Base-by-base conservation (phyloP, 2,329 filamentous ascomycete species). In the Calycina marina region DNA sequence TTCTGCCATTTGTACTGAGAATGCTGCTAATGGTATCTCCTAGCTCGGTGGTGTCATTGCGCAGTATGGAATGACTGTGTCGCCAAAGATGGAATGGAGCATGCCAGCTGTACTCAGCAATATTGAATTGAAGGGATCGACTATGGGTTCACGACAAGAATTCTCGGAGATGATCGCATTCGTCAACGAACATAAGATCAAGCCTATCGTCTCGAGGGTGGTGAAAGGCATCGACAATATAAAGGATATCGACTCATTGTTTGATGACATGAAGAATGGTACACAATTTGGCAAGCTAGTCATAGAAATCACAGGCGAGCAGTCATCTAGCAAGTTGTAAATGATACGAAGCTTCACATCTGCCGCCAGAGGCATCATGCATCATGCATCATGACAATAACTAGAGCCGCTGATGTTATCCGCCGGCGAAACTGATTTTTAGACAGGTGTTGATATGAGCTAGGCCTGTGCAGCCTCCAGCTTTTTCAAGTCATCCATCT, bases 281-380 rank as follows among this genome's bases (percentile, higher is more conserved):
- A 74, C 61, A 40, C 88, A 96, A 56, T 93, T 96, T 61, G 90
- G 88, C 8, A 96, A 96, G 59, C 56, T 96, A 46, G 84, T 94
- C 2, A 71, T 94, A 42, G 71, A 82, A 46, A 67, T 86, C 46
- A 63, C 33, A 13, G 13, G 13, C 4, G 37, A 36, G 16, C 33
- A 25, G 8, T 29, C 10, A 17, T 18, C 30, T 25, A 41, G 44
- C 34, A 48, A 48, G 37, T 37, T 48, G 25, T 48, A 34, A 38
- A 25, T 15, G 20, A 29, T 11, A 17, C 14, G n/a, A 8, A 24
- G 20, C 8, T 24, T 24, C n/a, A n/a, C n/a, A n/a, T n/a, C n/a
- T n/a, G n/a, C n/a, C n/a, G n/a, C n/a, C n/a, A n/a, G n/a, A n/a
- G n/a, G n/a, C n/a, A n/a, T n/a, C n/a, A n/a, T n/a, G n/a, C n/a